Conservation (phyloP, 2,329 filamentous ascomycete species). For the Aspergillus tanneri region DNA sequence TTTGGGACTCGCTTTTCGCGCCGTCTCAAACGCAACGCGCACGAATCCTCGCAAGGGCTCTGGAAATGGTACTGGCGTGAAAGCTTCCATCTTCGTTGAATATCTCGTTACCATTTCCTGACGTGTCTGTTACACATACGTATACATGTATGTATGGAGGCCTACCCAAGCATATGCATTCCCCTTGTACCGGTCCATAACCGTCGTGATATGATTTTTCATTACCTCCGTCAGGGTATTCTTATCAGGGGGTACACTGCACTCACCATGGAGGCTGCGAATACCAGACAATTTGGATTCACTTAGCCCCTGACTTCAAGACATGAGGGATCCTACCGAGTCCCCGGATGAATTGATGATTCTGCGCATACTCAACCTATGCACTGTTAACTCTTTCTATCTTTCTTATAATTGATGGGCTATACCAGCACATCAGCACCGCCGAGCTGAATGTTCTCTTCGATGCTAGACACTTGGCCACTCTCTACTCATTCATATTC, state of each 20-base stretch:
- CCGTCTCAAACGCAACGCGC: conserved; percentile 67
- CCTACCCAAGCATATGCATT: conserved; percentile 39
- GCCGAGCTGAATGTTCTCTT: conserved; percentile 57
- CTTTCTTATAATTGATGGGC: conserved; percentile 47
- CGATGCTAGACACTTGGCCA: conserved; percentile 27
- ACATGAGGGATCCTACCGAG: conserved; percentile 39
- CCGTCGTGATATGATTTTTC: conserved; percentile 42
- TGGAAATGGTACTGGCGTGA: conserved; percentile 63
- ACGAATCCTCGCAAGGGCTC: conserved; percentile 70
- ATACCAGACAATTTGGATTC: conserved; percentile 43
- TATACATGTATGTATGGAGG: not conserved
- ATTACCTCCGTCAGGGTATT: conserved; percentile 54
- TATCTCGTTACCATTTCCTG: conserved; percentile 38
- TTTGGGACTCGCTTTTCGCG: conserved; percentile 63
- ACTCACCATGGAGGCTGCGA: conserved; percentile 33
- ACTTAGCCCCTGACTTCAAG: too few species aligned
- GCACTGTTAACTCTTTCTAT: conserved; percentile 65
- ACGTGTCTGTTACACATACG: not conserved
- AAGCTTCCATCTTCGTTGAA: conserved; percentile 57
- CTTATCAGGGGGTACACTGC: conserved; percentile 54
- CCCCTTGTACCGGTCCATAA: conserved; percentile 38
- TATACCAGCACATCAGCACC: conserved; percentile 51
- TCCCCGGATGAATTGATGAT: conserved; percentile 56
- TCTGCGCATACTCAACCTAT: conserved; percentile 40
- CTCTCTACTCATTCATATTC: not conserved